Base-by-base conservation (phyloP, 2,329 filamentous ascomycete genomes). In the Fusarium nematophilum region DNA sequence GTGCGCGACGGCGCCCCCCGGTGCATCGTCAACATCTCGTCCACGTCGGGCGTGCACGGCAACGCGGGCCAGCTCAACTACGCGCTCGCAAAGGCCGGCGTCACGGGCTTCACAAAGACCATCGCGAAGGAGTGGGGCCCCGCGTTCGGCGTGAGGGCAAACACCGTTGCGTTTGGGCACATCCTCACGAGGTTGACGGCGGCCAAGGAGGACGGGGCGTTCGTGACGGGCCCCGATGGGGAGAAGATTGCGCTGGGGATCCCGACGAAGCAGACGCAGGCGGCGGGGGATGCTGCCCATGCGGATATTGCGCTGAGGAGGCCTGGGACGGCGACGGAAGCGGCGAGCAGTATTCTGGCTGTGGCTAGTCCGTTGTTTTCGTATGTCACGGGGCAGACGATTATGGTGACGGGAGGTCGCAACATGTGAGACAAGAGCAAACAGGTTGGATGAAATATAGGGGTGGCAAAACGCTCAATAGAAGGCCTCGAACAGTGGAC, bases 21-120 rank as follows among this genome's bases (percentile, higher is more conserved):
- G 51, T 88, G 85, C 73, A 87, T 96, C 67, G 85, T 96, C 78
- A 96, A 95, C 75, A 91, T 97, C 73, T 90, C 86, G 50, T 91
- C 86, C 47, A 96, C 92, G 1, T 91, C 86, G 26, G 92, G 93
- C 47, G 80, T 95, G 10, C 87, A 96, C 75, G 93, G 93, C 50
- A 96, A 96, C 72, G 90, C 92, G 7, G 92, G 92, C n/a, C 92
- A 96, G 81, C 86, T 90, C 67, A 97, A 96, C 81, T 96, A 96
- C 76, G 85, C 90, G 29, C 80, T 93, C 40, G 93, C 91, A 48
- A 96, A 96, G 80, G 90, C 92, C 3, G 93, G 91, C 38, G 86
- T 96, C 11, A 86, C 86, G 9, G 93, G 93, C 6, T 83, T 96
- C 53, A 93, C 90, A 55, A 96, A 95, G 80, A 93, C 92, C 2